These are phyloP conservation scores for Torulaspora delbrueckii DNA, from an alignment of 805 yeast species.

Conservation along the genomic window DNA sequence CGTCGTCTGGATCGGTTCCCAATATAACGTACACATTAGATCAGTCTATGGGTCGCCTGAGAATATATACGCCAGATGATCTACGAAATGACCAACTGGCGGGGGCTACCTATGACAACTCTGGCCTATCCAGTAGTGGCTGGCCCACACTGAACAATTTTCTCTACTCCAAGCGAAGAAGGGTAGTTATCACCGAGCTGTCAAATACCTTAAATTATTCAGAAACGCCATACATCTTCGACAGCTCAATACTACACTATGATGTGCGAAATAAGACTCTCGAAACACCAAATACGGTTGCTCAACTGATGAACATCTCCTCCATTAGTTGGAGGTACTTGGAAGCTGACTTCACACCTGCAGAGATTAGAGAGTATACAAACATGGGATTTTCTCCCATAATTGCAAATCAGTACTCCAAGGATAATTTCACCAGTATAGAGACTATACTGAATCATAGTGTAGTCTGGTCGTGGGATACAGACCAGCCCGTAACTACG, in stretches of 20 bases:
- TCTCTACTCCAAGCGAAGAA: conserved; percentile 32
- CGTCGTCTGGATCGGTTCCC: background rate
- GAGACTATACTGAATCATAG: conserved; percentile 34
- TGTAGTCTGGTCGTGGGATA: conserved; percentile 71
- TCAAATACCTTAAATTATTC: conserved; percentile 27
- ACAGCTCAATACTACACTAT: conserved; percentile 23
- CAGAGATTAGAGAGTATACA: conserved; percentile 38
- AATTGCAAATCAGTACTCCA: conserved; percentile 38
- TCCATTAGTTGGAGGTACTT: conserved; percentile 37
- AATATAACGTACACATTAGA: conserved; percentile 25
- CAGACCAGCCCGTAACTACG: conserved; percentile 45
- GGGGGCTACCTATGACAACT: conserved; percentile 16
- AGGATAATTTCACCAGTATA: conserved; percentile 26
- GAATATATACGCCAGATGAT: conserved; percentile 32
- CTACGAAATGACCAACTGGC: conserved; percentile 20
- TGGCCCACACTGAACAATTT: conserved; percentile 38
- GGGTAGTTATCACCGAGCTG: conserved; percentile 39
- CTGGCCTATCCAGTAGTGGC: conserved; percentile 18
- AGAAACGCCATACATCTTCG: conserved; percentile 32
- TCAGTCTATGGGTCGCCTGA: conserved; percentile 12
- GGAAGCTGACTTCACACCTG: conserved; percentile 42
- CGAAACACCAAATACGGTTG: conserved; percentile 19
- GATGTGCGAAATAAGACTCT: conserved; percentile 20
- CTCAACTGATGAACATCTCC: conserved; percentile 13
- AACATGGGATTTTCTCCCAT: conserved; percentile 66